Evolutionary conservation across 2,329 filamentous ascomycete genomes (phyloP).

Genomic region (Xylariaceae sp.): DNA sequence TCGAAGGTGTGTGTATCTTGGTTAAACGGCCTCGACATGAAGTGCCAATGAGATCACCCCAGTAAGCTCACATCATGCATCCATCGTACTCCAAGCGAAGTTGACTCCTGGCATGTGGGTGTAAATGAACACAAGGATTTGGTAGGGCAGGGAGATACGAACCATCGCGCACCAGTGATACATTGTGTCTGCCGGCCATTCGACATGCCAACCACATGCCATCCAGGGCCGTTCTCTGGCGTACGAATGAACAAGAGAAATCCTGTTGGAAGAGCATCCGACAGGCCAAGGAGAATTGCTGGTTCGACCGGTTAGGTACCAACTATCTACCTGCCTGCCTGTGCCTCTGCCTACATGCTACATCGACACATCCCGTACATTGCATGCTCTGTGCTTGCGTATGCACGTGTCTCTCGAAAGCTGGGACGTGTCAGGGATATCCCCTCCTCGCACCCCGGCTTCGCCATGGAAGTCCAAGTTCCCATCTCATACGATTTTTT

Average conservation of each 20-base stretch:
- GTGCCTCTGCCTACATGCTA: neutral
- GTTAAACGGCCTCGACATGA: neutral
- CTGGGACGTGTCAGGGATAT: slow-evolving; percentile 4
- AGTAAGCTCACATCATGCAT: neutral
- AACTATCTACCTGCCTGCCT: neutral
- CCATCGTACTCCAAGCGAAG: neutral
- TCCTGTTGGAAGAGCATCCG: neutral
- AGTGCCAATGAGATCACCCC: neutral
- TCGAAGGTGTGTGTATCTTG: neutral
- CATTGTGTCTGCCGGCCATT: neutral
- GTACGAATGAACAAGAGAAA: neutral
- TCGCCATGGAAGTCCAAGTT: neutral
- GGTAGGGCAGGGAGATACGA: neutral
- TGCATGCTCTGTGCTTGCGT: neutral
- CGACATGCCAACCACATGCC: neutral
- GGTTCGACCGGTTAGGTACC: neutral
- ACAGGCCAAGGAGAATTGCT: neutral
- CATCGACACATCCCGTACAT: neutral
- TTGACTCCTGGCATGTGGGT: neutral
- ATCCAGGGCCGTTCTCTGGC: neutral
- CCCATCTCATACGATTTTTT: neutral
- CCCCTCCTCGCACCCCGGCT: neutral
- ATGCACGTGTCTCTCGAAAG: slow-evolving; percentile 2
- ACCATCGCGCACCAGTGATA: neutral
- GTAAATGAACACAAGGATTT: neutral